Conservation (phyloP, 2,329 filamentous ascomycete genomes). For the Akanthomyces muscarius region DNA sequence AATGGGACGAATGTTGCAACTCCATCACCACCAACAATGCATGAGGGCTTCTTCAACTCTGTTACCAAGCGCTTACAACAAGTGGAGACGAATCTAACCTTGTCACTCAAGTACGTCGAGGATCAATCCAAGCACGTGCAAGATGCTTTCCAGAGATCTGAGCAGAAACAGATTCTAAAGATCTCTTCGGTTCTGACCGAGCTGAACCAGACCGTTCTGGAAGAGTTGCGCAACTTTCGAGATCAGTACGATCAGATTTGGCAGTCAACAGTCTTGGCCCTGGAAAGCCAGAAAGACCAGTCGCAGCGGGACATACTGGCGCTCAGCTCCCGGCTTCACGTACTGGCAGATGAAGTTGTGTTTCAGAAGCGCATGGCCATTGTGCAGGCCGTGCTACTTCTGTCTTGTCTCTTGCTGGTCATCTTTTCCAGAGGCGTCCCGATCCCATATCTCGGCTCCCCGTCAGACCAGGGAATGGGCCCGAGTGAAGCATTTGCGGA, state of each 20-base stretch:
- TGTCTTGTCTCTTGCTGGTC: constrained; percentile 82
- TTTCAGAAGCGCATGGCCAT: constrained; percentile 90
- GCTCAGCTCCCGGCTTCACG: constrained; percentile 71
- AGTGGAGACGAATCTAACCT: constrained; percentile 85
- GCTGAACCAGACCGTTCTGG: constrained; percentile 82
- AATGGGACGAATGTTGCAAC: constrained; percentile 27
- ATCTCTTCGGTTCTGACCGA: constrained; percentile 76
- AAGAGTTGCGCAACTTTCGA: constrained; percentile 72
- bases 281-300: constrained; percentile 83
- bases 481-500: constrained; percentile 22
- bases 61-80: constrained; percentile 89
- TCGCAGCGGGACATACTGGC: constrained; percentile 80
- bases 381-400: constrained; percentile 79
- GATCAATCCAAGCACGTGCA: constrained; percentile 88
- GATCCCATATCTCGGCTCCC: constrained; percentile 30
- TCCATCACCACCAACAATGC: constrained; percentile 67
- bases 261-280: constrained; percentile 89
- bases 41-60: constrained; percentile 97
- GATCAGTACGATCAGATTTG: constrained; percentile 93
- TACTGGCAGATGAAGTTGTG: constrained; percentile 89
- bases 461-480: constrained; percentile 26
- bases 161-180: constrained; percentile 82
- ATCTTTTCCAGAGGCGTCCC: constrained; percentile 65
- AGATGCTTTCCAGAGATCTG: constrained; percentile 79
- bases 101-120: constrained; percentile 94